phyloP scores from a whole-genome alignment of 495 filamentous ascomycete species.

The Penicillium coprophilum region DNA sequence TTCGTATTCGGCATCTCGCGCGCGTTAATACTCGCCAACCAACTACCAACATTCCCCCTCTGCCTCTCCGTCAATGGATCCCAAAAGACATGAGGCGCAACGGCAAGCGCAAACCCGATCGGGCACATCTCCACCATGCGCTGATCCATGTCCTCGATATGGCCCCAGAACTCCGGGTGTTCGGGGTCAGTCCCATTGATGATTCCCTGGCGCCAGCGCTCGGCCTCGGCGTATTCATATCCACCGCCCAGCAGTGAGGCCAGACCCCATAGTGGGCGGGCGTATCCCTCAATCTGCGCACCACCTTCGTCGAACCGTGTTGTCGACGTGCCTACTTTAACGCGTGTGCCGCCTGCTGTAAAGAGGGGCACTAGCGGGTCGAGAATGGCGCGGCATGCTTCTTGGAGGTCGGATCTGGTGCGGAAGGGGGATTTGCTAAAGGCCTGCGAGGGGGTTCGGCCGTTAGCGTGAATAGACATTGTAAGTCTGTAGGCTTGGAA shows the following conservation, averaged over 20 bases:
- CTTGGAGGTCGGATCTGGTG: slow-evolving; percentile 54
- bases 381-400: slow-evolving; percentile 57
- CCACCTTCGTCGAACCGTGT: slow-evolving; percentile 73
- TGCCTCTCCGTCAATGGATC: slow-evolving; percentile 57
- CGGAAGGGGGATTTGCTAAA: slow-evolving; percentile 35
- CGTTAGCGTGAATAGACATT: slow-evolving; percentile 38
- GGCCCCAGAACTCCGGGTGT: slow-evolving; percentile 70
- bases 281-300: slow-evolving; percentile 74
- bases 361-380: slow-evolving; percentile 65
- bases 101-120: slow-evolving; percentile 63
- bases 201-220: slow-evolving; percentile 66
- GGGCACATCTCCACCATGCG: slow-evolving; percentile 86
- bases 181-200: slow-evolving; percentile 65
- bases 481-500: background rate
- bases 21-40: slow-evolving; percentile 72
- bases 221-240: slow-evolving; percentile 58
- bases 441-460: slow-evolving; percentile 27
- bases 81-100: slow-evolving; percentile 65
- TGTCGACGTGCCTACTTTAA: slow-evolving; percentile 63
- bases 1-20: slow-evolving; percentile 67
- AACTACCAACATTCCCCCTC: slow-evolving; percentile 60
- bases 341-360: slow-evolving; percentile 55
- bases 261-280: slow-evolving; percentile 72
- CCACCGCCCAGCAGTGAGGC: slow-evolving; percentile 66
- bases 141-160: slow-evolving; percentile 70